Evolutionary conservation across 192 early-diverging fungal genomes (phyloP).

Genomic region (Backusella parvicylindrica): DNA sequence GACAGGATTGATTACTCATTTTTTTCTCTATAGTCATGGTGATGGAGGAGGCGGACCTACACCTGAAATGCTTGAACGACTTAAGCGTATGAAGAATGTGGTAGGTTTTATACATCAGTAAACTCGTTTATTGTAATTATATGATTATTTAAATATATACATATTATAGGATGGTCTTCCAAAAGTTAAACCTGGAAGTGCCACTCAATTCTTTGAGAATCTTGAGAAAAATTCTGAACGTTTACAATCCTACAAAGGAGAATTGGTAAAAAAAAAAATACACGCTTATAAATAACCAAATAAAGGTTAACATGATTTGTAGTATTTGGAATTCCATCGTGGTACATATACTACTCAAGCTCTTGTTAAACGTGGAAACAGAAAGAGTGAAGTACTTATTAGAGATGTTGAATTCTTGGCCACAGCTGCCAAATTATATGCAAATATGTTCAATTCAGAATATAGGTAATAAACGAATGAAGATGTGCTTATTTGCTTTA

Average conservation of each 20-base stretch:
- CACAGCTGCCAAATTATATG: constrained; percentile 36
- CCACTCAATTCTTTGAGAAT: constrained; percentile 79
- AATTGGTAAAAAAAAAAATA: constrained; percentile 60
- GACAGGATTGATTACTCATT: not conserved
- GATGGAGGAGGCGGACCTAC: constrained; percentile 96
- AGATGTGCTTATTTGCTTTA: not conserved
- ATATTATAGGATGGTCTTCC: constrained; percentile 65
- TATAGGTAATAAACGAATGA: not conserved
- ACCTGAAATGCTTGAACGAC: constrained; percentile 78
- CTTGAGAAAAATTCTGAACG: constrained; percentile 67
- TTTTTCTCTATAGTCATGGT: constrained; percentile 50
- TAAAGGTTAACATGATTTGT: not conserved
- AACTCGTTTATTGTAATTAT: constrained; percentile 10
- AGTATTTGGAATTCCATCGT: constrained; percentile 97
- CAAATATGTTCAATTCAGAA: not conserved
- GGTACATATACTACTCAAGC: constrained; percentile 97
- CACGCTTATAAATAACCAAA: not conserved
- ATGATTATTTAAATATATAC: not conserved
- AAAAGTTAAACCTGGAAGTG: constrained; percentile 67
- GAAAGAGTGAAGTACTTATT: constrained; percentile 80
- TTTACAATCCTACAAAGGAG: constrained; percentile 89
- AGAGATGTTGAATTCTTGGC: constrained; percentile 83
- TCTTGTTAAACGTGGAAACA: constrained; percentile 80
- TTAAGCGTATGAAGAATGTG: constrained; percentile 69
- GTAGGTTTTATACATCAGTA: constrained; percentile 11